These are phyloP conservation scores for Eucalyptus regnans DNA, from an alignment of 345 rosid species.

Conservation along the genomic window DNA sequence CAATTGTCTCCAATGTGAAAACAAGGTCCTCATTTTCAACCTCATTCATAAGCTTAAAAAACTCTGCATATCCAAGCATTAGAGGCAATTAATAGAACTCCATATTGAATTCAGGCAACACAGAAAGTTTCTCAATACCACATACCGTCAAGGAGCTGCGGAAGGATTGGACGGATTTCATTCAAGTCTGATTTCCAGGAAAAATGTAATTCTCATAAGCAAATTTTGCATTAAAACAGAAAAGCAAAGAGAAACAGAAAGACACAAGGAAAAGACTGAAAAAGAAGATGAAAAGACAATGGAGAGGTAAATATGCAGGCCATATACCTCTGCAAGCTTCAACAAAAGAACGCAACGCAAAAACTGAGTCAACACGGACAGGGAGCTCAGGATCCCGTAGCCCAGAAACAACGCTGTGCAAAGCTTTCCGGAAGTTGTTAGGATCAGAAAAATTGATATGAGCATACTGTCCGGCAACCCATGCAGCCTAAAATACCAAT, in stretches of 20 bases:
- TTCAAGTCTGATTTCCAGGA: constrained; percentile 50
- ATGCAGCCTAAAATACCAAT: constrained; percentile 53
- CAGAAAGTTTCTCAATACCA: neutral
- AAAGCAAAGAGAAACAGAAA: neutral
- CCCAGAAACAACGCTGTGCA: constrained; percentile 84
- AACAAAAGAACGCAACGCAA: constrained; percentile 88
- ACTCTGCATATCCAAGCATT: constrained; percentile 41
- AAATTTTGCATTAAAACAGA: neutral
- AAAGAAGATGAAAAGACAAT: neutral
- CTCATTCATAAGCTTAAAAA: constrained; percentile 96
- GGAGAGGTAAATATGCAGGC: neutral
- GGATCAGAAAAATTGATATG: constrained; percentile 71
- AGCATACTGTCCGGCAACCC: constrained; percentile 99
- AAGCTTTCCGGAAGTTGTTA: constrained; percentile 70
- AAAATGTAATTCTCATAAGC: neutral
- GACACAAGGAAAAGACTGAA: neutral
- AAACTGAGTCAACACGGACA: constrained; percentile 97
- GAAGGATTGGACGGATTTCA: constrained; percentile 95
- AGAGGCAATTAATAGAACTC: neutral
- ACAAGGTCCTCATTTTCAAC: constrained; percentile 97
- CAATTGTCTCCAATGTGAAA: constrained; percentile 83
- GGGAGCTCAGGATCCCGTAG: constrained; percentile 93
- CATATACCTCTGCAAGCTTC: constrained; percentile 81
- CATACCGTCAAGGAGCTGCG: constrained; percentile 92
- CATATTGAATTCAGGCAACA: neutral